phyloP scores from a whole-genome alignment of 345 rosid genomes.

The Schrenkiella parvula region DNA sequence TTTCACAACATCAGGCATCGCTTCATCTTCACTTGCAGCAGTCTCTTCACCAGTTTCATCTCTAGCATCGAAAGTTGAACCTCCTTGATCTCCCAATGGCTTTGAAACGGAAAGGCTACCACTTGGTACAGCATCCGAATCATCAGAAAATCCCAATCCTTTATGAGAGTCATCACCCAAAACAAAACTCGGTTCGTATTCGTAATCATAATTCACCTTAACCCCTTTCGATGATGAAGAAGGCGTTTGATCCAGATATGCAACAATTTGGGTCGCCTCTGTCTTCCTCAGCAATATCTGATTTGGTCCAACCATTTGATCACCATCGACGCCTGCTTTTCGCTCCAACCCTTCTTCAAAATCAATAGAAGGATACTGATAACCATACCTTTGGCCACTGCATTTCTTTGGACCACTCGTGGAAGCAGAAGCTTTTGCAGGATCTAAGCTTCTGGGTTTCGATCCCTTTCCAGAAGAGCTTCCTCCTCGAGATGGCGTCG shows the following conservation, averaged over 20 bases:
- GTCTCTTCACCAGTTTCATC: conserved; percentile 26
- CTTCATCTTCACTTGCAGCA: conserved; percentile 36
- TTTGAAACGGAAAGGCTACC: conserved; percentile 45
- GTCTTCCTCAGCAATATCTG: conserved; percentile 48
- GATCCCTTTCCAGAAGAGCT: conserved; percentile 26
- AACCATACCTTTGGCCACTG: conserved; percentile 36
- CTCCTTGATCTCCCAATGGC: conserved; percentile 37
- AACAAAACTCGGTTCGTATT: conserved; percentile 57
- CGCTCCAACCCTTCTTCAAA: conserved; percentile 35
- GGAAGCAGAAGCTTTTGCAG: conserved; percentile 41
- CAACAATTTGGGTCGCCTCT: conserved; percentile 46
- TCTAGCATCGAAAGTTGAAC: conserved; percentile 9
- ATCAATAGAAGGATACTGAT: conserved; percentile 48
- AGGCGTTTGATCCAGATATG: conserved; percentile 56
- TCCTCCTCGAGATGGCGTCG: conserved; percentile 42
- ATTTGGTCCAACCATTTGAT: conserved; percentile 27
- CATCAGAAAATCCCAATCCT: conserved; percentile 63
- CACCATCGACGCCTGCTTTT: conserved; percentile 11
- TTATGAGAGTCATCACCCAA: conserved; percentile 56
- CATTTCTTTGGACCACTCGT: conserved; percentile 37
- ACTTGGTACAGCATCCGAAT: conserved; percentile 43
- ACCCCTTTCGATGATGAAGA: conserved; percentile 30
- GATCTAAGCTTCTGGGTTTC: conserved; percentile 39
- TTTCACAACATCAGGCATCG: conserved; percentile 25
- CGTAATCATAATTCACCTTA: conserved; percentile 42